A percentile compares a stretch with the other conserved stretches of the same genome.
These are phyloP conservation scores for Exophiala viscosa DNA, from an alignment of 2,329 filamentous ascomycete species.

Conservation along the genomic window DNA sequence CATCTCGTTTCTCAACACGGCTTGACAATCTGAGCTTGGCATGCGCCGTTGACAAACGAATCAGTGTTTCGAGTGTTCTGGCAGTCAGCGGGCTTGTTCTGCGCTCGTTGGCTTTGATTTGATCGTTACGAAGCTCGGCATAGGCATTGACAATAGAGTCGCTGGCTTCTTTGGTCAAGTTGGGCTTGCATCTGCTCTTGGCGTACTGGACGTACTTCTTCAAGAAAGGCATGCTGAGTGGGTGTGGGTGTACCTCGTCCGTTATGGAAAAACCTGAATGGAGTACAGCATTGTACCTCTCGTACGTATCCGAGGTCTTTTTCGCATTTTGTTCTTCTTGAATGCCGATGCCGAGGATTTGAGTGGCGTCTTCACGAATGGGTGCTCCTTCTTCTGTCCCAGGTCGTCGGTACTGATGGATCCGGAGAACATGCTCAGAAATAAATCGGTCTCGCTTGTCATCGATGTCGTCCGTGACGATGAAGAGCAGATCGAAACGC, in stretches of 20 bases:
- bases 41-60: constrained; percentile 92
- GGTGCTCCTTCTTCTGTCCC: constrained; percentile 92
- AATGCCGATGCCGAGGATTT: constrained; percentile 81
- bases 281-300: constrained; percentile 95
- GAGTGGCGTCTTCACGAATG: constrained; percentile 79
- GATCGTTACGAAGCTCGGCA: constrained; percentile 88
- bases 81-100: constrained; percentile 94
- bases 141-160: constrained; percentile 90
- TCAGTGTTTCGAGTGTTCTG: constrained; percentile 95
- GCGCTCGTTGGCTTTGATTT: constrained; percentile 89
- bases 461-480: constrained; percentile 97
- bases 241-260: constrained; percentile 65
- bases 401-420: constrained; percentile 91
- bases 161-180: constrained; percentile 84
- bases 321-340: constrained; percentile 69
- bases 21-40: constrained; percentile 87
- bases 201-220: constrained; percentile 99
- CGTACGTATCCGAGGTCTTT: constrained; percentile 79
- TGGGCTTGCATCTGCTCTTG: constrained; percentile 83
- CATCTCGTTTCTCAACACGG: constrained; percentile 84
- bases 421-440: constrained; percentile 93
- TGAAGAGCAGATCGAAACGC: constrained; percentile 96
- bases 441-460: constrained; percentile 85
- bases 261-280: constrained; percentile 83
- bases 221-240: constrained; percentile 89